Conservation (phyloP, 2,329 filamentous ascomycete genomes). For the Aspergillus quadrilineatus region DNA sequence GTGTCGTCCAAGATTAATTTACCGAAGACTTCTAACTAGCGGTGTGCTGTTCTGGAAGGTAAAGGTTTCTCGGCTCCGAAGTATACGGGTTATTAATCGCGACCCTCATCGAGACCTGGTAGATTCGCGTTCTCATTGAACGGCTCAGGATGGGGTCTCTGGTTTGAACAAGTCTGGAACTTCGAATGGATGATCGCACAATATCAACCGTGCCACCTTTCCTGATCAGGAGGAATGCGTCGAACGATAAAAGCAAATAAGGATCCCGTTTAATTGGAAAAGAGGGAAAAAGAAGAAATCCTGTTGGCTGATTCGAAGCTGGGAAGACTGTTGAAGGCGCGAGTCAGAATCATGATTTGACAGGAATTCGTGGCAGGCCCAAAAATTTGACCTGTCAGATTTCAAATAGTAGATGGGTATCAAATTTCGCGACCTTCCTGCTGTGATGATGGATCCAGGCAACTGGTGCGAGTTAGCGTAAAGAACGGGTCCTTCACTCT, state of each 20-base stretch:
- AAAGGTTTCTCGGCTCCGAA: not conserved
- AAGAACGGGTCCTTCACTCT: not conserved
- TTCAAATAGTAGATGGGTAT: slow-evolving; percentile 11
- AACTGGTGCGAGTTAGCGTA: slow-evolving; percentile 9
- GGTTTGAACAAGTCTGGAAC: not conserved
- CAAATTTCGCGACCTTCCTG: not conserved
- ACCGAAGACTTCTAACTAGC: not conserved
- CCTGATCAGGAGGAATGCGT: not conserved
- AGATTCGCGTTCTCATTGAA: not conserved
- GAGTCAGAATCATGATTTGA: not conserved
- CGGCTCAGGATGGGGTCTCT: not conserved
- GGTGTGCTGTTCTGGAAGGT: slow-evolving; percentile 1
- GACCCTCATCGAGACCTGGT: not conserved
- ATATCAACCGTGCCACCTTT: slow-evolving; percentile 1
- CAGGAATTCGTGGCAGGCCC: not conserved
- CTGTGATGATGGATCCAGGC: not conserved
- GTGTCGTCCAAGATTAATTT: not conserved
- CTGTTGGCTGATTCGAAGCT: too few species aligned
- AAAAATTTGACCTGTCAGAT: slow-evolving; percentile 16
- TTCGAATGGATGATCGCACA: slow-evolving; percentile 3
- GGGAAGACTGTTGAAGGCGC: not conserved
- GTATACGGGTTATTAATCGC: not conserved
- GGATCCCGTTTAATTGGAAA: not conserved
- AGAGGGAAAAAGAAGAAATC: not conserved
- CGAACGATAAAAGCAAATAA: not conserved